Percentiles rank a stretch among this genome's conserved stretches.
phyloP scores from a whole-genome alignment of 768 basidiomycete species.

The Rickenella mellea region DNA sequence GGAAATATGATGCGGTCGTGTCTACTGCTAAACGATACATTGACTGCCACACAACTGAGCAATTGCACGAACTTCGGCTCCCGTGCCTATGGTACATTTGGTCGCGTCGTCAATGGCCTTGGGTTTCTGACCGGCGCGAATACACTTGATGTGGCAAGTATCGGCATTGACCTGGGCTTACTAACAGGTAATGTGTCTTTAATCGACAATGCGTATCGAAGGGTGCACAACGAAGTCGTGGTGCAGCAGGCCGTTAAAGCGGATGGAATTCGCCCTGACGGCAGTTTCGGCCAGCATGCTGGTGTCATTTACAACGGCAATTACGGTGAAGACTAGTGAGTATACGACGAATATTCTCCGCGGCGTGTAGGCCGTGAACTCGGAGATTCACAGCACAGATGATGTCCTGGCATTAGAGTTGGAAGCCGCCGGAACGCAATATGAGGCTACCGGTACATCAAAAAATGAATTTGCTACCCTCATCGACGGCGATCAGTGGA shows the following conservation, averaged over 20 bases:
- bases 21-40: slow-evolving; percentile 39
- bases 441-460: slow-evolving; percentile 30
- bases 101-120: slow-evolving; percentile 30
- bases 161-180: slow-evolving; percentile 44
- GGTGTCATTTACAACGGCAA: slow-evolving; percentile 69
- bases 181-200: slow-evolving; percentile 29
- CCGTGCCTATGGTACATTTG: slow-evolving; percentile 42
- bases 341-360: too few relatives aligned
- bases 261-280: slow-evolving; percentile 50
- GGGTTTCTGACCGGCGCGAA: slow-evolving; percentile 56
- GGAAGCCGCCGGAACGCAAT: slow-evolving; percentile 49
- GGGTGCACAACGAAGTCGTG: slow-evolving; percentile 43
- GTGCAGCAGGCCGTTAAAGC: slow-evolving; percentile 35
- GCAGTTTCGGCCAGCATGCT: slow-evolving; percentile 20
- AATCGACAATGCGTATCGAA: slow-evolving; percentile 37
- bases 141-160: slow-evolving; percentile 52
- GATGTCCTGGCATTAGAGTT: slow-evolving; percentile 55
- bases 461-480: slow-evolving; percentile 43
- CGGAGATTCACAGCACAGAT: slow-evolving; percentile 34
- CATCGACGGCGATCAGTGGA: slow-evolving; percentile 56
- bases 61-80: slow-evolving; percentile 42
- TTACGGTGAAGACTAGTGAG: slow-evolving; percentile 47
- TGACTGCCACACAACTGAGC: slow-evolving; percentile 29
- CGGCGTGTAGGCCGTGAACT: neutral
- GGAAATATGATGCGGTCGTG: slow-evolving; percentile 47